phyloP scores from a whole-genome alignment of 345 rosid species.

The Brassica carinata region DNA sequence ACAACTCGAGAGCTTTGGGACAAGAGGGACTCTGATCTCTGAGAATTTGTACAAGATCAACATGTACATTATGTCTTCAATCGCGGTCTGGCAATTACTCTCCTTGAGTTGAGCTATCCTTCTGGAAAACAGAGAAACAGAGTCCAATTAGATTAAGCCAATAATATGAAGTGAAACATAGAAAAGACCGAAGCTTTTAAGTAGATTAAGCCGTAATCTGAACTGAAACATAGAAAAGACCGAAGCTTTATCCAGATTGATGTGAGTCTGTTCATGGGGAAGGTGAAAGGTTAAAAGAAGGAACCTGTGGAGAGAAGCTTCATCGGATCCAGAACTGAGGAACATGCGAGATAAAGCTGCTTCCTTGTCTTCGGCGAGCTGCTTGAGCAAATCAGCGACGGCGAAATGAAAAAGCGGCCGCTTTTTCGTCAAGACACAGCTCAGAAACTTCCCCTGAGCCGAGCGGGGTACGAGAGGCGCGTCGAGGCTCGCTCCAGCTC shows the following conservation, averaged over 20 bases:
- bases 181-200: background rate
- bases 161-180: background rate
- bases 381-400: constrained; percentile 71
- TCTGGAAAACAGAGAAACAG: constrained; percentile 40
- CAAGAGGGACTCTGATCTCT: constrained; percentile 77
- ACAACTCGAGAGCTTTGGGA: constrained; percentile 84
- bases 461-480: constrained; percentile 71
- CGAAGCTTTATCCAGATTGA: background rate
- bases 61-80: constrained; percentile 88
- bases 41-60: constrained; percentile 76
- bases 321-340: constrained; percentile 64
- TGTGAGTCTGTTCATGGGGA: background rate
- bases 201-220: background rate
- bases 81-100: constrained; percentile 54
- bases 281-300: background rate
- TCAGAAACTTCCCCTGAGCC: constrained; percentile 50
- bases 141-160: background rate
- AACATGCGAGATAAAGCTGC: constrained; percentile 60
- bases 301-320: constrained; percentile 77
- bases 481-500: constrained; percentile 65
- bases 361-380: constrained; percentile 60
- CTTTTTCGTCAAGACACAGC: constrained; percentile 67
- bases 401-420: constrained; percentile 70
- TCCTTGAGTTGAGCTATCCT: constrained; percentile 80
- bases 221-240: background rate